Evolutionary conservation across 352 stramenopile species (phyloP).

Genomic region (Pythium pyrilobum): DNA sequence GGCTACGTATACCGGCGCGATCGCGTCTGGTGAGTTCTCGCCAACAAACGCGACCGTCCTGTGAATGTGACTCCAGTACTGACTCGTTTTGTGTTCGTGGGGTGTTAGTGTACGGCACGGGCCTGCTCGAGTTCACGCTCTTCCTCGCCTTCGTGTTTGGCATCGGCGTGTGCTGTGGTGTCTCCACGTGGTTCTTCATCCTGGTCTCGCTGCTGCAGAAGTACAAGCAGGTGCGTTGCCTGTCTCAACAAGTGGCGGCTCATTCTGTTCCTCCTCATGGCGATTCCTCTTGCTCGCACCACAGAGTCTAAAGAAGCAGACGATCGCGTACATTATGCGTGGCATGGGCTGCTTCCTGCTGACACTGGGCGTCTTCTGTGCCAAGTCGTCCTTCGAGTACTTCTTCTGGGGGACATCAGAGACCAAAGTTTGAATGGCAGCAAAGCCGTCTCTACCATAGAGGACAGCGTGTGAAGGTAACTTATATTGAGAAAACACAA

Average conservation of each 20-base stretch:
- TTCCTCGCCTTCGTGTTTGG: constrained; percentile 82
- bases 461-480: constrained; percentile 3
- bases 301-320: constrained; percentile 81
- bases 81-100: neutral
- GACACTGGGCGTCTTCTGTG: constrained; percentile 67
- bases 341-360: constrained; percentile 81
- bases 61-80: no score
- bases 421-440: constrained; percentile 21
- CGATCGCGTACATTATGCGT: constrained; percentile 80
- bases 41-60: neutral
- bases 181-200: constrained; percentile 88
- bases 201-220: constrained; percentile 83
- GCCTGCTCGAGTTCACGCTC: constrained; percentile 83
- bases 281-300: neutral
- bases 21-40: constrained; percentile 60
- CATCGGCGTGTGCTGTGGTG: constrained; percentile 74
- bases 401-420: constrained; percentile 50
- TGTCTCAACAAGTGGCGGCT: neutral
- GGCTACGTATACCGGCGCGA: constrained; percentile 82
- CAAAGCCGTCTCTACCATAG: constrained; percentile 10
- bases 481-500: constrained; percentile 5
- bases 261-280: neutral
- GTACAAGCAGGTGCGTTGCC: constrained; percentile 76
- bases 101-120: constrained; percentile 73
- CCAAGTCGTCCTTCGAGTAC: constrained; percentile 84